Conservation (phyloP, 1,284 basidiomycete genomes). For the Quambalaria eucalypti region DNA sequence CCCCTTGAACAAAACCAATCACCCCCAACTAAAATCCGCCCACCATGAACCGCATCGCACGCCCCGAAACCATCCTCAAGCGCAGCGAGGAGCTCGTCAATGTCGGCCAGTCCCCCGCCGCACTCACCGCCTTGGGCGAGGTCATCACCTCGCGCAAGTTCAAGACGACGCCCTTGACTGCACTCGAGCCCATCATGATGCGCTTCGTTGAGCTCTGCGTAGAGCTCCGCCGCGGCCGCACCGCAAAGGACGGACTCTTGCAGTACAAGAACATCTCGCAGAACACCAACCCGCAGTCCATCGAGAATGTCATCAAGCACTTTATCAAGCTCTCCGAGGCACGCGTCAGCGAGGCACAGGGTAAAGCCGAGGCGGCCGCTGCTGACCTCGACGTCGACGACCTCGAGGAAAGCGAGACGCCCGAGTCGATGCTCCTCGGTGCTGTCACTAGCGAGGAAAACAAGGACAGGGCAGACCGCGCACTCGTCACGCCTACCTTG, state of each 20-base stretch:
- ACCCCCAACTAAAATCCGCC: neutral
- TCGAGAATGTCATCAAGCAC: constrained; percentile 81
- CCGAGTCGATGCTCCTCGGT: constrained; percentile 77
- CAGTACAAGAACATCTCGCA: constrained; percentile 71
- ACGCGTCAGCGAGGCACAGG: constrained; percentile 52
- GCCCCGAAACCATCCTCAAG: constrained; percentile 79
- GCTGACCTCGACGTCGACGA: constrained; percentile 48
- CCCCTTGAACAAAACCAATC: neutral
- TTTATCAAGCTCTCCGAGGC: constrained; percentile 81
- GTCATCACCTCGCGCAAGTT: constrained; percentile 91
- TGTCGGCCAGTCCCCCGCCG: constrained; percentile 77
- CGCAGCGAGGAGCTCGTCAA: constrained; percentile 84
- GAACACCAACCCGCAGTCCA: constrained; percentile 79
- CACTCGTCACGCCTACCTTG: constrained; percentile 92
- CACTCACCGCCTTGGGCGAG: constrained; percentile 77
- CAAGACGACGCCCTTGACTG: constrained; percentile 75
- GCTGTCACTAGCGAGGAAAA: constrained; percentile 83
- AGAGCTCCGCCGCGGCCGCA: constrained; percentile 82
- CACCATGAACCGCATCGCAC: constrained; percentile 67
- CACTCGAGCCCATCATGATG: constrained; percentile 90
- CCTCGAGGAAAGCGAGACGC: constrained; percentile 64
- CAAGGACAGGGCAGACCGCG: constrained; percentile 89
- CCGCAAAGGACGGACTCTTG: constrained; percentile 79
- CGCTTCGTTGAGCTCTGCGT: constrained; percentile 87
- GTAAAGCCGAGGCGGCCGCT: constrained; percentile 43